Percentiles rank a stretch among this genome's conserved stretches.
phyloP scores from a whole-genome alignment of 495 filamentous ascomycete genomes.

The Xylaria bambusicola region DNA sequence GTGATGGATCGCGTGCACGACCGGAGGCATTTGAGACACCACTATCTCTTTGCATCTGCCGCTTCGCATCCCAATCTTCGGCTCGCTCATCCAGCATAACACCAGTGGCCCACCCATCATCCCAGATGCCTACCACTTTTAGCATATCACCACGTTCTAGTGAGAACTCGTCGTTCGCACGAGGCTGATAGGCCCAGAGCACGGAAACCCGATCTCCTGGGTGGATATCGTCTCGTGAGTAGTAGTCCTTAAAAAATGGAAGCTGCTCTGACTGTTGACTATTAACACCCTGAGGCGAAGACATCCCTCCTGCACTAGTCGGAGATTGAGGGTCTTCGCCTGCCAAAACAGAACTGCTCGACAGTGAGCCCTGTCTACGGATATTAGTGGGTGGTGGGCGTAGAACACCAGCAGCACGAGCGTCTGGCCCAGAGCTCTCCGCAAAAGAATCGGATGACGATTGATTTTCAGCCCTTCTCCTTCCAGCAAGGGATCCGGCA shows the following conservation, averaged over 20 bases:
- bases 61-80: slow-evolving; percentile 81
- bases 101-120: slow-evolving; percentile 98
- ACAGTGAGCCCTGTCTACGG: slow-evolving; percentile 81
- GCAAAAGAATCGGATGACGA: slow-evolving; percentile 81
- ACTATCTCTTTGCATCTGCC: slow-evolving; percentile 82
- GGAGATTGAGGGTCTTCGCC: slow-evolving; percentile 76
- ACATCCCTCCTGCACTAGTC: slow-evolving; percentile 71
- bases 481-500: slow-evolving; percentile 41
- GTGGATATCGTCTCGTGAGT: slow-evolving; percentile 94
- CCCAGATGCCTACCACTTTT: slow-evolving; percentile 98
- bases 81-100: slow-evolving; percentile 77
- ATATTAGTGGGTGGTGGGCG: slow-evolving; percentile 61
- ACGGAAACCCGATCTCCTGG: slow-evolving; percentile 86
- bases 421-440: slow-evolving; percentile 75
- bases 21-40: slow-evolving; percentile 86
- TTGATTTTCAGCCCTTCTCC: slow-evolving; percentile 64
- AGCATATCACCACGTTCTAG: slow-evolving; percentile 97
- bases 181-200: slow-evolving; percentile 95
- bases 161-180: slow-evolving; percentile 90
- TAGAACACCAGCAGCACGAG: slow-evolving; percentile 54
- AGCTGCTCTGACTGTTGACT: slow-evolving; percentile 95
- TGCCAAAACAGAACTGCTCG: slow-evolving; percentile 76
- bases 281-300: slow-evolving; percentile 77
- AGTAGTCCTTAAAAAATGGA: slow-evolving; percentile 96
- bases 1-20: slow-evolving; percentile 58